Conservation (phyloP, 2,329 filamentous ascomycete genomes). For the Fusarium sp. region DNA sequence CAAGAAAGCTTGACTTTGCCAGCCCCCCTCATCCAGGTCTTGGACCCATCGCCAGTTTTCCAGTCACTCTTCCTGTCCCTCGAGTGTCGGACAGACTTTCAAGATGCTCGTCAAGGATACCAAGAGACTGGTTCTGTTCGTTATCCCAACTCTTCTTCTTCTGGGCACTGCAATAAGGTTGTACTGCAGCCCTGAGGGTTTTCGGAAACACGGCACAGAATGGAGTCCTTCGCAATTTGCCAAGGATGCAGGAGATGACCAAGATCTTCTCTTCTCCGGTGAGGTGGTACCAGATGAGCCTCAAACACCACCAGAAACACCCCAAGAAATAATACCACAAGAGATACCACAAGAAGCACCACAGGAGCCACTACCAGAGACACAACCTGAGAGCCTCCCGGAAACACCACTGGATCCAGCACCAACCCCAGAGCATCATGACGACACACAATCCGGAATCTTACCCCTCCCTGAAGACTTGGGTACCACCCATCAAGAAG, state of each 20-base stretch:
- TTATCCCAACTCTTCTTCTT: constrained; percentile 46
- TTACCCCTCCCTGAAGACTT: constrained; percentile 5
- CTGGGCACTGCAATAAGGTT: constrained; percentile 43
- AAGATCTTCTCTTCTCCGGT: not conserved
- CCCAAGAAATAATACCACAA: not conserved
- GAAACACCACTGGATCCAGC: not conserved
- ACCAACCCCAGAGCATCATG: not conserved
- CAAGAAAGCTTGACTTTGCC: not conserved
- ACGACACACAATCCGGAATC: not conserved
- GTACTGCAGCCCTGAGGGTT: constrained; percentile 20
- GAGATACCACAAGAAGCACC: not conserved
- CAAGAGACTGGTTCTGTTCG: constrained; percentile 46
- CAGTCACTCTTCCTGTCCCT: not conserved
- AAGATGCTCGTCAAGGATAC: constrained; percentile 50
- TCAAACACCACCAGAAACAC: not conserved
- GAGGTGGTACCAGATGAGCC: not conserved
- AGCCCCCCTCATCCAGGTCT: constrained; percentile 1
- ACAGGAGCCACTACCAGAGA: not conserved
- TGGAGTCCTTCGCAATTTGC: constrained; percentile 19
- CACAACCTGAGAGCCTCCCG: not conserved
- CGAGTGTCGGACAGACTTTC: not conserved
- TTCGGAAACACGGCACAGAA: constrained; percentile 2
- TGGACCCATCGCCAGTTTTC: not conserved
- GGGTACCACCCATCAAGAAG: constrained; percentile 46
- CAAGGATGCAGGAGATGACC: not conserved